These are phyloP conservation scores for Isabelozyma heimii DNA, from an alignment of 805 yeast species.

Conservation along the genomic window DNA sequence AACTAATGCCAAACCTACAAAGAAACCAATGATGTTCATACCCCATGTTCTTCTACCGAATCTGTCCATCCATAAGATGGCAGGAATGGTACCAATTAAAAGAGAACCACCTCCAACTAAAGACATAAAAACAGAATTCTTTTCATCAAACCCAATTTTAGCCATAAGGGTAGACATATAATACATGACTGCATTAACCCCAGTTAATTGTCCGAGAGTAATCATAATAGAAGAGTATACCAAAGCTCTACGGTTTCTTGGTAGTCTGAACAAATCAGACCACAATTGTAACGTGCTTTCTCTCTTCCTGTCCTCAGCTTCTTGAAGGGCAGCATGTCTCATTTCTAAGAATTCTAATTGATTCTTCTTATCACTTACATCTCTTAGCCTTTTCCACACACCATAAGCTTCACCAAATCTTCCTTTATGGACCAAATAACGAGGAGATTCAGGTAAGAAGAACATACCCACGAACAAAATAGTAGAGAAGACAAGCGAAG, in stretches of 20 bases:
- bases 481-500: conserved; percentile 58
- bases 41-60: conserved; percentile 64
- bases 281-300: conserved; percentile 39
- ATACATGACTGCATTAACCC: conserved; percentile 66
- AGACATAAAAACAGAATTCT: conserved; percentile 61
- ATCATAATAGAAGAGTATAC: conserved; percentile 58
- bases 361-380: conserved; percentile 37
- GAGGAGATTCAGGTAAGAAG: conserved; percentile 61
- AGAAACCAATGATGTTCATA: conserved; percentile 53
- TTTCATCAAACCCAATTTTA: conserved; percentile 51
- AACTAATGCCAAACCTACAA: conserved; percentile 57
- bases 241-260: conserved; percentile 62
- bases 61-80: conserved; percentile 55
- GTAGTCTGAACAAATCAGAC: conserved; percentile 50
- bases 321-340: conserved; percentile 51
- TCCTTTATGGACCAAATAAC: conserved; percentile 53
- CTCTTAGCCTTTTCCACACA: conserved; percentile 57
- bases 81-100: conserved; percentile 64
- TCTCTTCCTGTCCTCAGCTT: conserved; percentile 34
- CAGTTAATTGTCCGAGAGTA: conserved; percentile 62
- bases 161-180: conserved; percentile 59
- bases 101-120: conserved; percentile 67
- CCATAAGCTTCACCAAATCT: conserved; percentile 51
- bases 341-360: conserved; percentile 57
- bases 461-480: conserved; percentile 48